Conservation (phyloP, 179 eudicot species). For the Silene vulgaris region DNA sequence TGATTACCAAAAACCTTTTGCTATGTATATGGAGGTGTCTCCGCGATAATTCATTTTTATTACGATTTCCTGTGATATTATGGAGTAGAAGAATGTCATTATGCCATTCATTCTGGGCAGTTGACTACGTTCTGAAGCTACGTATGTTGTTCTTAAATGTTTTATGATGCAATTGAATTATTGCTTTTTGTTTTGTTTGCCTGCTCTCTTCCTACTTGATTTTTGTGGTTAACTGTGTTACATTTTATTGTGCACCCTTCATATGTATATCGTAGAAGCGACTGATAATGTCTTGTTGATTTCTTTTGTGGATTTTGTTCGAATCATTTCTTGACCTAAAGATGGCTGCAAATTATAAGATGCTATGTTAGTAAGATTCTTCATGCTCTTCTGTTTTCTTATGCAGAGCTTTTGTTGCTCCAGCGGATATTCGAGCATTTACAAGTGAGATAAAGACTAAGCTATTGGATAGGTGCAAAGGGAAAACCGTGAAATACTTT, state of each 20-base stretch:
- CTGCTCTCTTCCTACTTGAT: not conserved
- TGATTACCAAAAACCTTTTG: not conserved
- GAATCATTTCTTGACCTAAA: not conserved
- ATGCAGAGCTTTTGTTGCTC: constrained; percentile 87
- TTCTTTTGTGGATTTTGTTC: not conserved
- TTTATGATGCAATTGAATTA: not conserved
- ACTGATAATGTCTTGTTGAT: not conserved
- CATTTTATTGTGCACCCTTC: not conserved
- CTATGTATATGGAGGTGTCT: not conserved
- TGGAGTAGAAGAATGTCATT: not conserved
- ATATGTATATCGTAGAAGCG: not conserved
- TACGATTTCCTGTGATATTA: not conserved
- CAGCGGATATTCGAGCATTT: constrained; percentile 76
- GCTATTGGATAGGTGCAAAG: constrained; percentile 56
- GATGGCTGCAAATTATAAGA: not conserved
- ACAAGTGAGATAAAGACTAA: constrained; percentile 68
- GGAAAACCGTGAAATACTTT: constrained; percentile 68
- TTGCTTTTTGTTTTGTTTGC: not conserved
- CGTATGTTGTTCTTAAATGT: not conserved
- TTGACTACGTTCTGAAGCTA: not conserved
- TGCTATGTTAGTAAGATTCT: constrained; percentile 10
- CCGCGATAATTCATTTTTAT: not conserved
- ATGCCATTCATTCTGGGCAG: not conserved
- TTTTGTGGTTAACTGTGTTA: not conserved
- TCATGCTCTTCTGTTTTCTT: constrained; percentile 16